Percentiles rank a stretch among this genome's conserved stretches.
These are phyloP conservation scores for Phlyctochytrium planicorne DNA, from an alignment of 192 early-diverging fungal genomes.

Conservation along the genomic window DNA sequence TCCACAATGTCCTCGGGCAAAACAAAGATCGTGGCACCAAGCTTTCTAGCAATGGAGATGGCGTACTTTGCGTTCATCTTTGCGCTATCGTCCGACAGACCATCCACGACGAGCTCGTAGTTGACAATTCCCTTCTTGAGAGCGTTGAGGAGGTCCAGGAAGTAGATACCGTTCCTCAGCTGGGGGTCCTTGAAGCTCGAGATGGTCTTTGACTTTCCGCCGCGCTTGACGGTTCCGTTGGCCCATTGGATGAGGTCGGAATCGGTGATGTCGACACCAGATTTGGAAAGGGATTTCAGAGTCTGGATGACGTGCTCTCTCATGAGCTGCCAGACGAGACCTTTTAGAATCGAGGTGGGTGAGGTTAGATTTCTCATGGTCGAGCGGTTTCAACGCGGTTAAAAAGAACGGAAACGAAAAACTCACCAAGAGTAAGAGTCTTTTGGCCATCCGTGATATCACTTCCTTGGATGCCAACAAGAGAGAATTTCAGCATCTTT, in stretches of 20 bases:
- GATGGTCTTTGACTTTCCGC: conserved; percentile 70
- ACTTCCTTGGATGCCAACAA: conserved; percentile 93
- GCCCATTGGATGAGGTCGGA: conserved; percentile 94
- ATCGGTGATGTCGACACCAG: conserved; percentile 85
- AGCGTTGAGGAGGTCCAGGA: conserved; percentile 90
- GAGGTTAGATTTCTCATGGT: too few species aligned
- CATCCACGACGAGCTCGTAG: conserved; percentile 78
- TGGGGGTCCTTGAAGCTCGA: conserved; percentile 81
- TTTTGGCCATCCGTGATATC: conserved; percentile 92
- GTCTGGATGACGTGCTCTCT: conserved; percentile 94
- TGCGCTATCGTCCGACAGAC: conserved; percentile 75
- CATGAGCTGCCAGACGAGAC: conserved; percentile 98
- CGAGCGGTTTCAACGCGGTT: too few species aligned
- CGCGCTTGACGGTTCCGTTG: conserved; percentile 73
- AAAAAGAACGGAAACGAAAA: too few species aligned
- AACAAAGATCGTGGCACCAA: conserved; percentile 98
- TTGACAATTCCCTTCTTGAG: conserved; percentile 92
- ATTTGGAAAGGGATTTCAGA: conserved; percentile 77
- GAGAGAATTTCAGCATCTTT: conserved; percentile 79
- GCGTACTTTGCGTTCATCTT: conserved; percentile 95
- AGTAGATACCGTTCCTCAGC: conserved; percentile 77
- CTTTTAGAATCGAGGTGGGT: too few species aligned
- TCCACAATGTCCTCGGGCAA: conserved; percentile 99
- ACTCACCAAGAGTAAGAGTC: conserved; percentile 82
- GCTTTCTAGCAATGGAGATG: conserved; percentile 97